These are phyloP conservation scores for Punica granatum DNA, from an alignment of 345 rosid species.

Conservation along the genomic window DNA sequence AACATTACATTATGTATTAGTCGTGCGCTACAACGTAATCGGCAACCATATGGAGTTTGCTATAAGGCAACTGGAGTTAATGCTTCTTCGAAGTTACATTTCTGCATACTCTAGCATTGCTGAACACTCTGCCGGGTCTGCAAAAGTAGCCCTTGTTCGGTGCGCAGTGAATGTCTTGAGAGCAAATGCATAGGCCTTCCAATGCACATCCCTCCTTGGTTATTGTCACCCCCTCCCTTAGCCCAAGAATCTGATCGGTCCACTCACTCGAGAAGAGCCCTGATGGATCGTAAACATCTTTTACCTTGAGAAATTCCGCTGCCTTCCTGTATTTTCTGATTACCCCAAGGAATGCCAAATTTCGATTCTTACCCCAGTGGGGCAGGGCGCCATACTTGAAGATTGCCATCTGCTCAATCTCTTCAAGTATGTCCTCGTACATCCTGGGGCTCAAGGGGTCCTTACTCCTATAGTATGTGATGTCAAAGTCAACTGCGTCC, in stretches of 20 bases:
- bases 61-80: neutral
- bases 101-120: conserved; percentile 53
- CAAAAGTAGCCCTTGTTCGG: conserved; percentile 60
- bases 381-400: conserved; percentile 68
- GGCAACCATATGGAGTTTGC: no score
- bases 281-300: conserved; percentile 44
- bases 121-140: conserved; percentile 47
- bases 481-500: conserved; percentile 68
- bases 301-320: conserved; percentile 35
- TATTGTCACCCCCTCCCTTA: conserved; percentile 31
- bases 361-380: conserved; percentile 85
- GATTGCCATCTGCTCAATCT: conserved; percentile 73
- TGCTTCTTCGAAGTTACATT: conserved; percentile 2
- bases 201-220: conserved; percentile 58
- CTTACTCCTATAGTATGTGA: conserved; percentile 63
- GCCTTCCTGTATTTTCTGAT: conserved; percentile 42
- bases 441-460: conserved; percentile 59
- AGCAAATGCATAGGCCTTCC: conserved; percentile 69
- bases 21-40: no score
- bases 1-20: no score
- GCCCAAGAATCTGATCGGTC: conserved; percentile 59
- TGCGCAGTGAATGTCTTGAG: conserved; percentile 64
- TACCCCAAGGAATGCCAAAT: conserved; percentile 46
- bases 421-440: conserved; percentile 56
- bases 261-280: conserved; percentile 76